Base-by-base conservation (phyloP, 2,329 filamentous ascomycete genomes). In the Fusarium sacchari region DNA sequence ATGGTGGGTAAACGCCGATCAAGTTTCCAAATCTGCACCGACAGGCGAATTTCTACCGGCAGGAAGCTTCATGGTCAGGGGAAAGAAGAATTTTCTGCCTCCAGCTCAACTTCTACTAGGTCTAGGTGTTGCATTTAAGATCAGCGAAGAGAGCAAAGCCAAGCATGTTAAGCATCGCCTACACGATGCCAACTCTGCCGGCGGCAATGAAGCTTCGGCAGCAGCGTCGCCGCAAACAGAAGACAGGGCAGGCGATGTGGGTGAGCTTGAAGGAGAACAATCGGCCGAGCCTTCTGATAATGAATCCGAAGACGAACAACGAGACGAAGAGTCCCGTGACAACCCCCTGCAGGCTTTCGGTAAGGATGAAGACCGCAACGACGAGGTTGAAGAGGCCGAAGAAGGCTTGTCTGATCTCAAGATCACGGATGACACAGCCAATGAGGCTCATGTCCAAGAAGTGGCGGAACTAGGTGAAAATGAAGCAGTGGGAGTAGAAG, bases 1-100 rank as follows among this genome's bases (percentile, higher is more conserved):
- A 14, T 99, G 94, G 92, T 99, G 96, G 96, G 96, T 97, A 1
- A 91, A 92, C 70, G 92, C 94, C 5, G 92, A 96, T 60, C 95
- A 98, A 81, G 94, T 99, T 0, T 94, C 93, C 15, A 98, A 98
- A 83, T 94, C 91, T 39, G 92, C 93, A 0, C 87, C 91, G 2
- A 90, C 89, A 0, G 96, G 96, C 30, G 95, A 97, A 74, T 96
- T 94, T 76, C 83, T 99, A 12, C 89, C 91, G 0, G 86, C 89
- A 0, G 96, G 96, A 24, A 90, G 90, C 71, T 98, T 99, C 80
- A 90, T 92, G 82, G 87, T 98, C 53, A 89, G 89, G 42, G 96
- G 95, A 6, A 93, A 93, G 83, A 98, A 98, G 85, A 97, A 97
- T 78, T 96, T 93, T 76, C 82, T 99, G 40, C 94, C 96, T 0